Conservation (phyloP, 108 stramenopile genomes). For the Chaetoceros muelleri region DNA sequence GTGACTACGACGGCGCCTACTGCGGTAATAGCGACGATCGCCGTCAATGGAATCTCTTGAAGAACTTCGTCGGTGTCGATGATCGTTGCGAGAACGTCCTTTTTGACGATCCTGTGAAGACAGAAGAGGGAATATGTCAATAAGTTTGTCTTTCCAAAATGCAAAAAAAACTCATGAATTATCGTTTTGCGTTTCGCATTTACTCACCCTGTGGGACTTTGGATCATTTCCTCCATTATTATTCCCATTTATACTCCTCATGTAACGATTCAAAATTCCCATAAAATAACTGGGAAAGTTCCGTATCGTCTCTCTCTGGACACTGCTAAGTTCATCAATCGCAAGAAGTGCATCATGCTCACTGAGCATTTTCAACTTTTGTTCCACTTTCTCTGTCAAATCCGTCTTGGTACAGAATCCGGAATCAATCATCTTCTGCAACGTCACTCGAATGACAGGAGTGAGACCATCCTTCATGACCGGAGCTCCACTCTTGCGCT, state of each 20-base stretch:
- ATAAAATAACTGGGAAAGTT: constrained; percentile 68
- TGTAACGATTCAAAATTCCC: constrained; percentile 83
- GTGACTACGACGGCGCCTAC: neutral
- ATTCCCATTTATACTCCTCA: constrained; percentile 34
- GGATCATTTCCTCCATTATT: neutral
- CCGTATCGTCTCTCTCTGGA: constrained; percentile 44
- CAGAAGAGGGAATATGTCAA: too few relatives aligned
- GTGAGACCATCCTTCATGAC: constrained; percentile 55
- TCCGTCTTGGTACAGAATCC: constrained; percentile 59
- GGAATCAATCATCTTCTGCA: constrained; percentile 37
- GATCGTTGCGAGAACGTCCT: neutral
- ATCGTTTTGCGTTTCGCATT: too few relatives aligned
- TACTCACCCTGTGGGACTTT: too few relatives aligned
- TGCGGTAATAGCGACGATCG: neutral
- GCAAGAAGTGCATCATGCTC: constrained; percentile 72
- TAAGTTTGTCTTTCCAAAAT: too few relatives aligned
- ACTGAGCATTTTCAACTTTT: constrained; percentile 58
- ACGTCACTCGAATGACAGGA: constrained; percentile 34
- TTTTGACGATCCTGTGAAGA: too few relatives aligned
- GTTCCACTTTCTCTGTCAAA: constrained; percentile 63
- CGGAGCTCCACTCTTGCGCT: constrained; percentile 6
- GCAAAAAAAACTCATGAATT: too few relatives aligned
- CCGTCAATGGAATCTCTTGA: too few relatives aligned
- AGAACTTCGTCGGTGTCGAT: neutral
- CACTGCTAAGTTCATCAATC: constrained; percentile 58